Base-by-base conservation (phyloP, 805 yeast species). In the Sporopachydermia quercuum region DNA sequence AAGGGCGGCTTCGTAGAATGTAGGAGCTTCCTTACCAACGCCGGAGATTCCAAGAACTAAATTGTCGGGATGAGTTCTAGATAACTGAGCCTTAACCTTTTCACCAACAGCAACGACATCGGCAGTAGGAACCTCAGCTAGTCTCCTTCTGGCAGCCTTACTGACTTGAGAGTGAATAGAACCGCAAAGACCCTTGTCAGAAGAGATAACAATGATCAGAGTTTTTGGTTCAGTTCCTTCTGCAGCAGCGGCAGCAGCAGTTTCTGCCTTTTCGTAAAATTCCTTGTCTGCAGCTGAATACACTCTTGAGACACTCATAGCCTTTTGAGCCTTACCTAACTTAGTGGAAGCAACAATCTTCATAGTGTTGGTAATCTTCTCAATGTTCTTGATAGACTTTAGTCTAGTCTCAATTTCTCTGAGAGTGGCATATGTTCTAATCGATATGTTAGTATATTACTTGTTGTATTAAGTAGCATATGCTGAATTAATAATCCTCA, bases 321-420 rank as follows among this genome's bases (percentile, higher is more conserved):
- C 94, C 63, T 79, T 82, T 67, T 86, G 95, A 46, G 98, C 98
- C 68, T 83, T 86, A 61, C 76, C 71, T 62, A 91, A 76, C 69
- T 96, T 81, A 53, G 98, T 91, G 35, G 97, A 89, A 35, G 98
- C 98, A 56, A 91, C 98, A 66, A 91, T 80, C 74, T 87, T 91
- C 97, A 91, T 91, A 65, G 98, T 91, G 70, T 91, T 91, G 68
- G 98, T 91, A 70, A 91, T 91, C 73, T 91, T 91, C 70, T 91
- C 96, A 63, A 91, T 89, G 75, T 91, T 91, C 74, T 89, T 91
- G 63, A 91, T 91, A 49, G 96, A 85, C 72, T 91, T 91, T 61
- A 91, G 77, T 72, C 98, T 93, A 65, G 75, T 81, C 72, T 91
- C 98, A 58, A 91, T 93, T 68, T 91, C 98, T 71, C 96, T 89